A percentile compares a stretch with the other conserved stretches of the same genome.
These are phyloP conservation scores for Stentor coeruleus DNA, from an alignment of 73 alveolate species.

Conservation along the genomic window DNA sequence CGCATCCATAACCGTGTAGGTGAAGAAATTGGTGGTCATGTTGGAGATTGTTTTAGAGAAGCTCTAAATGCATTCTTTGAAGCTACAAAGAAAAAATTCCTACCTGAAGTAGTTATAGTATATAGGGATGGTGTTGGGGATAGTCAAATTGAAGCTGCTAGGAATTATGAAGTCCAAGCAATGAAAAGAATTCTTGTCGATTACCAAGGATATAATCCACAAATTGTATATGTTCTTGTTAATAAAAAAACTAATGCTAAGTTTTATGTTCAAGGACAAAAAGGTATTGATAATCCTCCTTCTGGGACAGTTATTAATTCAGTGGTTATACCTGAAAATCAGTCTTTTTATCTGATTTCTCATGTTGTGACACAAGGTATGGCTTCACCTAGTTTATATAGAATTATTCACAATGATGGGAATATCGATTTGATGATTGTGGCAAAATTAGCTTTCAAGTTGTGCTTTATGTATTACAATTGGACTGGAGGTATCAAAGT, in stretches of 20 bases:
- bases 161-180: constrained; percentile 48
- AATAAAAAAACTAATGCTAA: neutral
- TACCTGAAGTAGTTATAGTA: constrained; percentile 40
- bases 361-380: constrained; percentile 68
- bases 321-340: neutral
- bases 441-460: constrained; percentile 60
- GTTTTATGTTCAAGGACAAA: neutral
- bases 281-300: neutral
- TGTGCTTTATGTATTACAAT: constrained; percentile 87
- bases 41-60: constrained; percentile 32
- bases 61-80: constrained; percentile 29
- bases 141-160: constrained; percentile 49
- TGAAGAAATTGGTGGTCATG: constrained; percentile 48
- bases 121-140: constrained; percentile 82
- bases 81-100: neutral
- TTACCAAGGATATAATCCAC: neutral
- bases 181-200: constrained; percentile 38
- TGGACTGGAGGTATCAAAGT: constrained; percentile 88
- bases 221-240: neutral
- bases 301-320: constrained; percentile 17
- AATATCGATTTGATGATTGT: constrained; percentile 43
- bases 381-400: constrained; percentile 90
- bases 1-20: constrained; percentile 44
- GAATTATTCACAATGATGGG: constrained; percentile 64
- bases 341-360: constrained; percentile 3